Percentiles rank a stretch among this genome's conserved stretches.
Conservation (phyloP, 2,329 filamentous ascomycete species). For the Aquanectria penicillioides region DNA sequence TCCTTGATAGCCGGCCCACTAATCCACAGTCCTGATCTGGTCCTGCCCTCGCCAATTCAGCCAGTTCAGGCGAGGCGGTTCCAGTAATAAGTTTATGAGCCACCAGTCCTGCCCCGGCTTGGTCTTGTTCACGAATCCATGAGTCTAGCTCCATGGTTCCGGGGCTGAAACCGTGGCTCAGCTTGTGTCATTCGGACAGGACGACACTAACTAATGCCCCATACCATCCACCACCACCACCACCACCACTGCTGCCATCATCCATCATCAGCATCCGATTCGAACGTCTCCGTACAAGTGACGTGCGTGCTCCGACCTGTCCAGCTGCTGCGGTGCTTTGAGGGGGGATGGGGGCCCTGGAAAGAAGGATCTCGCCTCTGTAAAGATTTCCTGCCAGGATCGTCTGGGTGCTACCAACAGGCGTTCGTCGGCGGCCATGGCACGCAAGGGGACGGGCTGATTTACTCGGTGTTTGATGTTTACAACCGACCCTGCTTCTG, state of each 20-base stretch:
- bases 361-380: slow-evolving; percentile 13
- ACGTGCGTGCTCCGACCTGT: slow-evolving; percentile 7
- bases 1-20: slow-evolving; percentile 32
- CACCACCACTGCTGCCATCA: too few relatives aligned
- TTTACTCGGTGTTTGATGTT: slow-evolving; percentile 38
- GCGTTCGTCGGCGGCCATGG: slow-evolving; percentile 16
- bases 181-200: slow-evolving; percentile 33
- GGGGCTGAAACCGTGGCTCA: slow-evolving; percentile 41
- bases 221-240: slow-evolving; percentile 10
- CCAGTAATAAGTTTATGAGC: too few relatives aligned
- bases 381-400: slow-evolving; percentile 28
- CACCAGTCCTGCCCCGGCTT: slow-evolving; percentile 20
- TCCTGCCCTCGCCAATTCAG: slow-evolving; percentile 11
- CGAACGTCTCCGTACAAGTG: slow-evolving; percentile 1
- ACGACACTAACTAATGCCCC: slow-evolving; percentile 30
- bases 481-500: slow-evolving; percentile 23
- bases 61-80: too few relatives aligned
- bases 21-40: slow-evolving; percentile 26
- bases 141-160: slow-evolving; percentile 29
- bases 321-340: neutral
- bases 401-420: slow-evolving; percentile 25
- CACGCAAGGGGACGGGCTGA: slow-evolving; percentile 16
- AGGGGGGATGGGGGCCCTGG: too few relatives aligned
- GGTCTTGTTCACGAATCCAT: slow-evolving; percentile 24
- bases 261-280: slow-evolving; percentile 3